Conservation (phyloP, 2,329 filamentous ascomycete genomes). For the Ilyonectria robusta region DNA sequence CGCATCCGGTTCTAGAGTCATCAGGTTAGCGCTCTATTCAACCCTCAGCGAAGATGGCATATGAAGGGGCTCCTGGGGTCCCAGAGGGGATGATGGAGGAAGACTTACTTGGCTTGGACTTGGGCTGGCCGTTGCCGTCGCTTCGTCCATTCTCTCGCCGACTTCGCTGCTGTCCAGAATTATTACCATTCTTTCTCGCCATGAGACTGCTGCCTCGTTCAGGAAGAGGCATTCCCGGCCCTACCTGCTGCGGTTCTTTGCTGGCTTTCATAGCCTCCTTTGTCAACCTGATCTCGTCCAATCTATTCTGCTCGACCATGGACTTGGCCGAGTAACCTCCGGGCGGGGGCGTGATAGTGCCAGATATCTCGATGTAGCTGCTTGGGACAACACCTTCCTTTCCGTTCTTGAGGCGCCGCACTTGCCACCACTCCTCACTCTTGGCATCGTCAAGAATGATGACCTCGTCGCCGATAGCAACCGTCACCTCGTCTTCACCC, state of each 20-base stretch:
- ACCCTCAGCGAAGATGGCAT: background rate
- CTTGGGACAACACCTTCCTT: conserved; percentile 97
- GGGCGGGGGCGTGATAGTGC: conserved; percentile 69
- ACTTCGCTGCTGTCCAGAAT: conserved; percentile 79
- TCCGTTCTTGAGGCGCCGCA: conserved; percentile 89
- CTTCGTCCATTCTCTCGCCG: conserved; percentile 76
- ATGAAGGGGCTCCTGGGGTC: background rate
- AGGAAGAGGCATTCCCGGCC: conserved; percentile 81
- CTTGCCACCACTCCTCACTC: conserved; percentile 99
- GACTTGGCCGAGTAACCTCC: conserved; percentile 69
- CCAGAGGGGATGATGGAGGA: background rate
- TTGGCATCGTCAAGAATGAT: conserved; percentile 89
- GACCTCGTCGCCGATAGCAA: conserved; percentile 91
- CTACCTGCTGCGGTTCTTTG: conserved; percentile 76
- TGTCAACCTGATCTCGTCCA: conserved; percentile 87
- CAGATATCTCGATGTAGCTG: conserved; percentile 93
- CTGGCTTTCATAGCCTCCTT: conserved; percentile 81
- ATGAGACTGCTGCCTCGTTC: conserved; percentile 85
- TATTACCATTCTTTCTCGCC: conserved; percentile 76
- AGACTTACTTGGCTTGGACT: conserved; percentile 79
- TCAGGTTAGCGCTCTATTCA: conserved; percentile 27
- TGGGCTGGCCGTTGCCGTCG: conserved; percentile 66
- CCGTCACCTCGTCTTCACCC: conserved; percentile 95
- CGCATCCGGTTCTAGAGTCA: conserved; percentile 79
- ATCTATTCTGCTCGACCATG: conserved; percentile 80